These are phyloP conservation scores for Ophiostoma quercus DNA, from an alignment of 2,329 filamentous ascomycete genomes.

Conservation along the genomic window DNA sequence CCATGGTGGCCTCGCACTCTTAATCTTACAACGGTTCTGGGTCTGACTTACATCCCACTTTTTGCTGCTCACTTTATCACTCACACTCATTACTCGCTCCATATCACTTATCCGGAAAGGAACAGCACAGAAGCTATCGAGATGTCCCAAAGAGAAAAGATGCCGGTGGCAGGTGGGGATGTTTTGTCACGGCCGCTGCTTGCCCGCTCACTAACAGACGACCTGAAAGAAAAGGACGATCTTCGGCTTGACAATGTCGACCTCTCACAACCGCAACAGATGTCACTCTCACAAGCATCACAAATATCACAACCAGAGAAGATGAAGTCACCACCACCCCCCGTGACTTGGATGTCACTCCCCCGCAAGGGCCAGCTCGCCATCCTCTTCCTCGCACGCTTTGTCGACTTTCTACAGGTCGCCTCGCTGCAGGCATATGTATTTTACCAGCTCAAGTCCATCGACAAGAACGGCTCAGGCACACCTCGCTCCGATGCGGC, in stretches of 20 bases:
- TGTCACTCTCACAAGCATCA: background rate
- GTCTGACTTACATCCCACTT: background rate
- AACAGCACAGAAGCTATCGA: background rate
- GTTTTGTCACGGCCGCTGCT: background rate
- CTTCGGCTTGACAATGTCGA: background rate
- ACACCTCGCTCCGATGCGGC: conserved; percentile 19
- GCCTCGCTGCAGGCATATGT: conserved; percentile 29
- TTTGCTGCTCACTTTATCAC: background rate
- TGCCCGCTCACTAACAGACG: conserved; percentile 12
- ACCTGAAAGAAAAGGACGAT: background rate
- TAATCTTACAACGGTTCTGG: background rate
- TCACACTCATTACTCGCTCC: background rate
- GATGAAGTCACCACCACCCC: background rate
- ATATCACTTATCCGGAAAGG: background rate
- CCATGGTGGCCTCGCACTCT: background rate
- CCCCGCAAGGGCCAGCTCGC: conserved; percentile 31
- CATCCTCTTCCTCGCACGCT: conserved; percentile 30
- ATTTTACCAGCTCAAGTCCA: conserved; percentile 28
- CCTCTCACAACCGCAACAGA: background rate
- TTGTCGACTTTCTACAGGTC: conserved; percentile 32
- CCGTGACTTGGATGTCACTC: conserved; percentile 28
- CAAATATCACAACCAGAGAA: background rate
- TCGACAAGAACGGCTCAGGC: conserved; percentile 15
- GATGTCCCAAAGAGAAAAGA: background rate
- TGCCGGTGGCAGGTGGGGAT: background rate